Evolutionary conservation across 495 filamentous ascomycete genomes (phyloP).

Genomic region (Terfezia claveryi): DNA sequence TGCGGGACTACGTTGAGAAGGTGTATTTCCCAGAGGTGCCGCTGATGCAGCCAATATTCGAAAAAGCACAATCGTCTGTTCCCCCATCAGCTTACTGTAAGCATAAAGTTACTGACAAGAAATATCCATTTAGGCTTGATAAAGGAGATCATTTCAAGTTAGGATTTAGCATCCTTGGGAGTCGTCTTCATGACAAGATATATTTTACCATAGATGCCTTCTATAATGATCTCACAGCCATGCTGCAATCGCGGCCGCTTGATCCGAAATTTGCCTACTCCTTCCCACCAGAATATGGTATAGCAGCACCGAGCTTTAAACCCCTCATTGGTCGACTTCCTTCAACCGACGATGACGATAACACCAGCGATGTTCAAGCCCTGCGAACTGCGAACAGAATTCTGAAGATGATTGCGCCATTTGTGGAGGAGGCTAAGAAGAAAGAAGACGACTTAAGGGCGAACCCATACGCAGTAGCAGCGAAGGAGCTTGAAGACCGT

Average conservation of each 20-base stretch:
- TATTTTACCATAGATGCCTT: conserved; percentile 18
- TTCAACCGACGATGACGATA: neutral
- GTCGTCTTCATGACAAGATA: conserved; percentile 11
- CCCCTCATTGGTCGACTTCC: neutral
- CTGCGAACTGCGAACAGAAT: conserved; percentile 49
- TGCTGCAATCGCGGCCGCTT: conserved; percentile 11
- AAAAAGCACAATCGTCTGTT: conserved; percentile 43
- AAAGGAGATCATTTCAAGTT: conserved; percentile 7
- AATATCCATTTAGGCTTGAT: conserved; percentile 8
- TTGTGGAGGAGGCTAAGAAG: conserved; percentile 50
- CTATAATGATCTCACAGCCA: conserved; percentile 14
- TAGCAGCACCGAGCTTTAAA: neutral
- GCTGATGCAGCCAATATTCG: conserved; percentile 55
- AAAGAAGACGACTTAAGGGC: conserved; percentile 60
- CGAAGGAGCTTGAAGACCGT: conserved; percentile 50
- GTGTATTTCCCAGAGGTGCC: conserved; percentile 76
- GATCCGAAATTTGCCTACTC: conserved; percentile 9
- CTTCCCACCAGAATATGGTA: neutral
- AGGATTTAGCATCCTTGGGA: conserved; percentile 13
- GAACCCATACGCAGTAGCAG: conserved; percentile 42
- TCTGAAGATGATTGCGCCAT: conserved; percentile 52
- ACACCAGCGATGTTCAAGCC: conserved; percentile 4
- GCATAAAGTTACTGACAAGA: too few species aligned
- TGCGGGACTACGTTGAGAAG: conserved; percentile 55
- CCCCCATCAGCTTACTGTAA: neutral